Base-by-base conservation (phyloP, 2,329 filamentous ascomycete species). In the Paradendryphiella salina region DNA sequence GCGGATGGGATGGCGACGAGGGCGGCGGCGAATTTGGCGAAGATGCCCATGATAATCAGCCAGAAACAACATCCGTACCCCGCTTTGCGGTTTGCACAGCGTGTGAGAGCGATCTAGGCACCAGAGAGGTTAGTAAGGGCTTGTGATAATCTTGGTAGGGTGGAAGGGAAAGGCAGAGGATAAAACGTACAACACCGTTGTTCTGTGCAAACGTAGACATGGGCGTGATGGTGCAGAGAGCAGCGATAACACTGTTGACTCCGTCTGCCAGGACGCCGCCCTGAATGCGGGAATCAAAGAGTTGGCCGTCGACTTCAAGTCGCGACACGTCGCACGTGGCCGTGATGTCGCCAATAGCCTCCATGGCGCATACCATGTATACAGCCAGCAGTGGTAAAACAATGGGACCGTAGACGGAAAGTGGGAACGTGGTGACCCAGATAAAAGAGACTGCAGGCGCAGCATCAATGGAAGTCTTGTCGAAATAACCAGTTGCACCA, bases 241-340 rank as follows among this genome's bases (percentile, higher is more conserved):
- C 87, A 13, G 88, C 87, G 13, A 93, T 76, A 57, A 90, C 76
- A 29, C 89, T 88, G 63, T 89, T 90, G 42, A 91, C 61, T 0
- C 89, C 89, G 61, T 94, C 90, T 0, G 88, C 88, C 3, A 94
- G 73, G 13, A 93, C 82, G 28, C 89, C 89, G 10, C 89, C 89
- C 71, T 92, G 88, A 63, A 93, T 88, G 8, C 88, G 82, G 33
- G 83, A 87, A 72, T 92, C 88, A 73, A 89, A 92, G 21, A 84
- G 74, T 41, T 79, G 75, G 59, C 89, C 89, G 18, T 87, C 82
- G 41, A 92, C 86, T 68, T 90, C 85, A 26, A 92, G 81, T 21
- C 83, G 82, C 1, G 86, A 90, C 10, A 93, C 88, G 64, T 93
- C 89, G 72, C 88, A 92, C 1, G 88, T 91, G 0, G 89, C 89